Conservation (phyloP, 768 basidiomycete species). For the Suillus discolor region DNA sequence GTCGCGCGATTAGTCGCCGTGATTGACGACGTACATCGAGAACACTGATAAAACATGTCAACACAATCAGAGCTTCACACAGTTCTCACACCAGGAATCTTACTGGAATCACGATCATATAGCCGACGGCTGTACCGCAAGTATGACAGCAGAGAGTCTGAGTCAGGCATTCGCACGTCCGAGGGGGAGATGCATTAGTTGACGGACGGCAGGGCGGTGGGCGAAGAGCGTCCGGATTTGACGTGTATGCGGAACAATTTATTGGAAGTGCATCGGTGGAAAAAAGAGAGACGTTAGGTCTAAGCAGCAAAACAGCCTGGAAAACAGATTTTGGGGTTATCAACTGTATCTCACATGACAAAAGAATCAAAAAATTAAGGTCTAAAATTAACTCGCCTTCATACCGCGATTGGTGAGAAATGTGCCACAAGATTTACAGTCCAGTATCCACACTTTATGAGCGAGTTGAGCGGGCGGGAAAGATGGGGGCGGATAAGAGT, state of each 20-base stretch:
- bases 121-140: conserved; percentile 75
- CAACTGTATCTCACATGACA: conserved; percentile 7
- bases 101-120: conserved; percentile 76
- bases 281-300: conserved; percentile 79
- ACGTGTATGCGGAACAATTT: conserved; percentile 71
- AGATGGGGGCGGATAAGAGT: conserved; percentile 44
- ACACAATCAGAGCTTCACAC: conserved; percentile 16
- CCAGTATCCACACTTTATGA: conserved; percentile 82
- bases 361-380: conserved; percentile 5
- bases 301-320: conserved; percentile 81
- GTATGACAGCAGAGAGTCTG: conserved; percentile 80
- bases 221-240: conserved; percentile 46
- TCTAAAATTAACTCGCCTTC: conserved; percentile 53
- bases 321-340: conserved; percentile 11
- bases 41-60: conserved; percentile 44
- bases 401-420: conserved; percentile 86
- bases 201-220: conserved; percentile 41
- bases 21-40: conserved; percentile 73
- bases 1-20: conserved; percentile 68
- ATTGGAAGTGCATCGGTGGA: conserved; percentile 80
- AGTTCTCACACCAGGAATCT: conserved; percentile 19
- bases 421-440: conserved; percentile 71
- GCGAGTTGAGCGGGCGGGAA: conserved; percentile 45
- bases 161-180: conserved; percentile 86
- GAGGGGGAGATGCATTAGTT: conserved; percentile 33